phyloP scores from a whole-genome alignment of 208 protist species.

The Leishmania guyanensis region DNA sequence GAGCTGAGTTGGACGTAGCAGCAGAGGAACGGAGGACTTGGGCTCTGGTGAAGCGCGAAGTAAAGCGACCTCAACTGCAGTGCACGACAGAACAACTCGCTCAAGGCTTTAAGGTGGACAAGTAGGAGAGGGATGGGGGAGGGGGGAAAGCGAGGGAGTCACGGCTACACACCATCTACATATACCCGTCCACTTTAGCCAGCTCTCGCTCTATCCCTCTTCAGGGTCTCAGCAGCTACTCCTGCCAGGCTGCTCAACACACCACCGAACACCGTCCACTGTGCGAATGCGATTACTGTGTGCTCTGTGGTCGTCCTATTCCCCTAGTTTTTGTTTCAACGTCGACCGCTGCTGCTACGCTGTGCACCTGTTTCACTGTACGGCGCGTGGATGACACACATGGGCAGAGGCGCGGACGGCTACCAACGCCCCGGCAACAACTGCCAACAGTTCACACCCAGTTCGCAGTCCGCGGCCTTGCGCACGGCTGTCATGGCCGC shows the following conservation, averaged over 20 bases:
- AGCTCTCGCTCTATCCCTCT: neutral
- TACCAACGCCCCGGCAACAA: neutral
- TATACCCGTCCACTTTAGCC: neutral
- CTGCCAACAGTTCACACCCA: neutral
- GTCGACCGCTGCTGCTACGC: neutral
- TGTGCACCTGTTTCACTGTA: neutral
- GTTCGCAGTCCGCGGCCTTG: neutral
- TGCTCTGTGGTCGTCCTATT: neutral
- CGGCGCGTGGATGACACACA: slow-evolving; percentile 8
- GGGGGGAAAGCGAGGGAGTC: neutral
- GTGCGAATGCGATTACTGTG: neutral
- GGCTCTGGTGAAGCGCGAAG: neutral
- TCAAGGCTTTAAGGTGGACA: neutral
- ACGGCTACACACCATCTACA: neutral
- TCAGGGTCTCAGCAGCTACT: neutral
- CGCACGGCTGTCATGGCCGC: neutral
- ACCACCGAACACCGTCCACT: neutral
- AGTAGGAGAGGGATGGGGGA: neutral
- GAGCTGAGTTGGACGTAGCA: neutral
- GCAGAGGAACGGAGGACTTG: neutral
- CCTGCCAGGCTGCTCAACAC: neutral
- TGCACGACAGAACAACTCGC: neutral
- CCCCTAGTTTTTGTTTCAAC: neutral
- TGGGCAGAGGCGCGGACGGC: neutral
- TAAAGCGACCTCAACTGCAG: neutral